Conservation (phyloP, 2,329 filamentous ascomycete species). For the Exserohilum rostratum region DNA sequence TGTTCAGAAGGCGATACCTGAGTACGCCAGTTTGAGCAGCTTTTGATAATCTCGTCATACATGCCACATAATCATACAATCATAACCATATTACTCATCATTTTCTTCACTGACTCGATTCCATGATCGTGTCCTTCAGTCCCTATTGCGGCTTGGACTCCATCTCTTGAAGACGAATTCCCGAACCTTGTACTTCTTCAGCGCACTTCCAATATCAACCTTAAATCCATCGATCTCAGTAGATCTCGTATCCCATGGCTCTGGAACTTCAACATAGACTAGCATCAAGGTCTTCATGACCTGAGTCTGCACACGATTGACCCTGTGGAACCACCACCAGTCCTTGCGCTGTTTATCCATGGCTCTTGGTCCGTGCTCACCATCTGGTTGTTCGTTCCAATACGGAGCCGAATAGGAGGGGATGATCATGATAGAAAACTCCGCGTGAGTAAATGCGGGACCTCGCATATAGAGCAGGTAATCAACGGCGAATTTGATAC, state of each 20-base stretch:
- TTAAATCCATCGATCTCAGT: slow-evolving; percentile 46
- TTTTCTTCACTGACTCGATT: too few species aligned
- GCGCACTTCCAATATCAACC: slow-evolving; percentile 65
- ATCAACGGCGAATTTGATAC: slow-evolving; percentile 93
- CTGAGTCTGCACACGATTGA: slow-evolving; percentile 87
- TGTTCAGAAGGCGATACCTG: slow-evolving; percentile 15
- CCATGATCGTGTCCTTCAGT: slow-evolving; percentile 52
- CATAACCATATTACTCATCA: not conserved
- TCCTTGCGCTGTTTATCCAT: slow-evolving; percentile 56
- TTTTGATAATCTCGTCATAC: not conserved
- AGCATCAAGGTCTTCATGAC: slow-evolving; percentile 89
- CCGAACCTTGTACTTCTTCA: slow-evolving; percentile 75
- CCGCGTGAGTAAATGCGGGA: slow-evolving; percentile 91
- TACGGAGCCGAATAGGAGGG: slow-evolving; percentile 78
- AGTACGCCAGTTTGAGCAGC: not conserved
- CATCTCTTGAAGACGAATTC: slow-evolving; percentile 84
- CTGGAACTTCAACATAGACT: slow-evolving; percentile 88
- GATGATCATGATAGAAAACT: slow-evolving; percentile 85
- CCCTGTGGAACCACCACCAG: slow-evolving; percentile 86
- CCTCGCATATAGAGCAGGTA: slow-evolving; percentile 94
- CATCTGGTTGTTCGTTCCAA: slow-evolving; percentile 66
- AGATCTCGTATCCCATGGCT: slow-evolving; percentile 59
- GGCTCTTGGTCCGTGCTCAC: not conserved
- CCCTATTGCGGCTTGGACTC: slow-evolving; percentile 79
- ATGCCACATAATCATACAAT: not conserved